Conservation (phyloP, 495 filamentous ascomycete species). For the Tuber borchii region DNA sequence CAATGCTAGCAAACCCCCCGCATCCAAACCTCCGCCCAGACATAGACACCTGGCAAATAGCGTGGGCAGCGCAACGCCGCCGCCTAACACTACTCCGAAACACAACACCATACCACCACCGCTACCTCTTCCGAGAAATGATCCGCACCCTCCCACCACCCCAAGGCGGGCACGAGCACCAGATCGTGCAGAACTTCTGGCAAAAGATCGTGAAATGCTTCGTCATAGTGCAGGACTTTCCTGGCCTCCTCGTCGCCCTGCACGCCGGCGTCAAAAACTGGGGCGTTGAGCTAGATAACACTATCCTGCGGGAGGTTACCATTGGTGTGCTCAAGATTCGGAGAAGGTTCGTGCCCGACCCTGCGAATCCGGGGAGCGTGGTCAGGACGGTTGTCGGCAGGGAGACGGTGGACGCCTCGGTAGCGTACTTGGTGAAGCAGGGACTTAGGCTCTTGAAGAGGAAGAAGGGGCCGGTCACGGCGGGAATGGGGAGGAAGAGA, state of each 20-base stretch:
- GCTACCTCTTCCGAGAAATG: constrained; percentile 50
- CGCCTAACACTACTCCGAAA: constrained; percentile 41
- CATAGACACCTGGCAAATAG: constrained; percentile 49
- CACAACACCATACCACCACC: constrained; percentile 15
- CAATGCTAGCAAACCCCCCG: constrained; percentile 23
- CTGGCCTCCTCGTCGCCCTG: constrained; percentile 30
- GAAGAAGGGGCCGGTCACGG: constrained; percentile 21
- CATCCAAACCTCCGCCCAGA: constrained; percentile 46
- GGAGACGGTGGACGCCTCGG: constrained; percentile 6
- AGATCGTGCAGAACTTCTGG: constrained; percentile 22
- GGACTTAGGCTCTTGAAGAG: constrained; percentile 28
- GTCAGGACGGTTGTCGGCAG: not conserved
- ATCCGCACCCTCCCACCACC: constrained; percentile 33
- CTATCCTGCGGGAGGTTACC: constrained; percentile 20
- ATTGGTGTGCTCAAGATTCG: constrained; percentile 28
- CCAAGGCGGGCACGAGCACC: not conserved
- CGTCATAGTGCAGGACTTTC: constrained; percentile 22
- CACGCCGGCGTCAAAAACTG: constrained; percentile 28
- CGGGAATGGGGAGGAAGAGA: not conserved
- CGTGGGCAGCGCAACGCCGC: constrained; percentile 53
- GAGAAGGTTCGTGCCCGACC: constrained; percentile 3
- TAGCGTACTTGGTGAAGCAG: not conserved
- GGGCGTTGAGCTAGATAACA: constrained; percentile 23
- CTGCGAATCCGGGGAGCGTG: not conserved
- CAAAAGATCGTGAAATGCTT: constrained; percentile 27